Base-by-base conservation (phyloP, 1,139 yeast species). In the Saccharomyces hybrid region DNA sequence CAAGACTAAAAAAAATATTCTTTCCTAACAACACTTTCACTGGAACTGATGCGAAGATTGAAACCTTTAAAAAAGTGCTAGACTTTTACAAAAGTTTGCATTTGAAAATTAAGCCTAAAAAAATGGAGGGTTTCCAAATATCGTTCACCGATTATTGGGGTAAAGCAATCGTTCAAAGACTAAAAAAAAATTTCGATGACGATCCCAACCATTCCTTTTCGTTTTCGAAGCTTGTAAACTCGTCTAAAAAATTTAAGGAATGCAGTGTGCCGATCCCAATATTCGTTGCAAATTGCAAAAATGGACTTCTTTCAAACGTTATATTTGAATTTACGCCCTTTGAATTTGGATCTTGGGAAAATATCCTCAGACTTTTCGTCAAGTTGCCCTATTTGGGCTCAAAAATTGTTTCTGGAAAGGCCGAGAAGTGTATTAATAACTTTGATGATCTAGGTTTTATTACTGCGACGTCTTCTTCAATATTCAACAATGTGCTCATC, bases 371-470 rank as follows among this genome's bases (percentile, higher is more conserved):
- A 54, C 75, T 83, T 16, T 84, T 85, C 62, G 70, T 78, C 8
- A 77, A 82, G 27, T 62, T 79, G 50, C 74, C 75, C 61, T 83
- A 78, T 59, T 64, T 85, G 34, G 90, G 90, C 0, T 72, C 86
- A 0, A 55, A 69, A 1, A 67, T 82, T n/a, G 57, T 62, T 23
- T 73, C 76, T 42, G 75, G 74, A 30, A 59, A 56, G 44, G 61
- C 74, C 13, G 38, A 56, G 4, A 57, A 53, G 8, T 87, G 95
- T 67, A 71, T 77, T 28, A 69, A 70, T 3, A 84, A 83, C 1
- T 84, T 78, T 62, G 96, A 88, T 66, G 84, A 84, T 62, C 79
- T 81, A n/a, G 91, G 89, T 0, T 87, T 84, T 62, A 69, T 88
- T 8, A 76, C 84, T 23, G 95, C 86, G 0, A 80, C 91, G 0